Evolutionary conservation across 176 grass and related monocot genomes (phyloP).

Genomic region (Oryza australiensis): DNA sequence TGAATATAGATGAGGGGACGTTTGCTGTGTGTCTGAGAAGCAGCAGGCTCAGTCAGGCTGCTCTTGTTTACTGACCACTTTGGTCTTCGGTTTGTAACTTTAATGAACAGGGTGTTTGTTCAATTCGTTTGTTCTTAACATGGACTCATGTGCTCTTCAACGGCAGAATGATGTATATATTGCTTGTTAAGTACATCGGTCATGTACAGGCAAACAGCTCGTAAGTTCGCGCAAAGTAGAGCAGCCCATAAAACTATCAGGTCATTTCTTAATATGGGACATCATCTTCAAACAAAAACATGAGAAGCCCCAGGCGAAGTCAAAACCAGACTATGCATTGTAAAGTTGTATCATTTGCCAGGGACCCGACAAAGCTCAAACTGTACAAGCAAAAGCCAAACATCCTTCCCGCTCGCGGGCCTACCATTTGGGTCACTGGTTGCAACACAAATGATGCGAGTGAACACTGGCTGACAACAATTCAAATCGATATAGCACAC

Average conservation of each 20-base stretch:
- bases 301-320: not conserved
- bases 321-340: not conserved
- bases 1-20: constrained; percentile 4
- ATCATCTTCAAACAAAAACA: not conserved
- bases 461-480: constrained; percentile 27
- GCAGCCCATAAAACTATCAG: not conserved
- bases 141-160: not conserved
- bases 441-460: not conserved
- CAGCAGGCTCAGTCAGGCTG: not conserved
- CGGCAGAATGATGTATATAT: not conserved
- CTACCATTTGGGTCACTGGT: not conserved
- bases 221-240: too few relatives aligned
- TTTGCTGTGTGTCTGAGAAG: constrained; percentile 17
- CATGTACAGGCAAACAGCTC: not conserved
- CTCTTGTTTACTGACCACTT: constrained; percentile 34
- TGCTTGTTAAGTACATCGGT: not conserved
- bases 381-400: constrained; percentile 27
- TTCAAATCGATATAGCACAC: constrained; percentile 40
- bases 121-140: constrained; percentile 17
- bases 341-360: not conserved
- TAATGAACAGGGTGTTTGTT: constrained; percentile 18
- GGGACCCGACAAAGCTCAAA: not conserved
- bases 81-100: constrained; percentile 4
- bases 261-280: not conserved
- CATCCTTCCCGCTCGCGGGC: not conserved